phyloP scores from a whole-genome alignment of 2,329 filamentous ascomycete species.

The Thelonectria blattea region DNA sequence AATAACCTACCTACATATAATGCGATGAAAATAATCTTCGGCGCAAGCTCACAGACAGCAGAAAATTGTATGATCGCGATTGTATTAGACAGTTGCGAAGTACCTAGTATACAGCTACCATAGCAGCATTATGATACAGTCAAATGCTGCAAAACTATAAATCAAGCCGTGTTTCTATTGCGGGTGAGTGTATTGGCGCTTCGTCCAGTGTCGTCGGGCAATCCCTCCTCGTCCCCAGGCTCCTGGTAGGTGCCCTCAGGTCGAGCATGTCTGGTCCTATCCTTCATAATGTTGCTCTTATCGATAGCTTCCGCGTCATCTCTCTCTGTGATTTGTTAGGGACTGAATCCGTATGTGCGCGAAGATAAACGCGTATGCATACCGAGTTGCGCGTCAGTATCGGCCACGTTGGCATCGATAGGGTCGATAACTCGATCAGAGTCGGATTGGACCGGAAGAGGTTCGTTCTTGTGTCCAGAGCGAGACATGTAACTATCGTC shows the following conservation, averaged over 20 bases:
- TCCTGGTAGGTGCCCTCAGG: slow-evolving; percentile 27
- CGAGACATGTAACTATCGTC: slow-evolving; percentile 29
- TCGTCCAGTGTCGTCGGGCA: slow-evolving; percentile 27
- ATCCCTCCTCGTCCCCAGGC: slow-evolving; percentile 30
- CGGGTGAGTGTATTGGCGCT: slow-evolving; percentile 10
- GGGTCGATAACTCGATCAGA: slow-evolving; percentile 27
- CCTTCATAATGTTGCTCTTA: slow-evolving; percentile 28
- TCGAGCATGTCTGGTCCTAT: slow-evolving; percentile 29
- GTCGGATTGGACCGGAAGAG: slow-evolving; percentile 30
- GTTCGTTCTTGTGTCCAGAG: slow-evolving; percentile 27
- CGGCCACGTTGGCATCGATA: slow-evolving; percentile 20
- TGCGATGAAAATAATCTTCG: too few species aligned
- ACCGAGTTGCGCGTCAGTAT: slow-evolving; percentile 32
- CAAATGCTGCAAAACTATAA: too few species aligned
- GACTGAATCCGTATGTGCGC: too few species aligned
- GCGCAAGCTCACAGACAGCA: too few species aligned
- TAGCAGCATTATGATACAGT: too few species aligned
- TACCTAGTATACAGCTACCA: too few species aligned
- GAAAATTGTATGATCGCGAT: too few species aligned
- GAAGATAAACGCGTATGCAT: not conserved
- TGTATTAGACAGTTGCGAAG: too few species aligned
- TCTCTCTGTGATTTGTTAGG: slow-evolving; percentile 19
- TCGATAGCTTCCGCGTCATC: slow-evolving; percentile 30
- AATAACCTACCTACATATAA: too few species aligned
- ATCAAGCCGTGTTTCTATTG: not conserved